Base-by-base conservation (phyloP, 2,329 filamentous ascomycete species). In the Neopestalotiopsis sp. region DNA sequence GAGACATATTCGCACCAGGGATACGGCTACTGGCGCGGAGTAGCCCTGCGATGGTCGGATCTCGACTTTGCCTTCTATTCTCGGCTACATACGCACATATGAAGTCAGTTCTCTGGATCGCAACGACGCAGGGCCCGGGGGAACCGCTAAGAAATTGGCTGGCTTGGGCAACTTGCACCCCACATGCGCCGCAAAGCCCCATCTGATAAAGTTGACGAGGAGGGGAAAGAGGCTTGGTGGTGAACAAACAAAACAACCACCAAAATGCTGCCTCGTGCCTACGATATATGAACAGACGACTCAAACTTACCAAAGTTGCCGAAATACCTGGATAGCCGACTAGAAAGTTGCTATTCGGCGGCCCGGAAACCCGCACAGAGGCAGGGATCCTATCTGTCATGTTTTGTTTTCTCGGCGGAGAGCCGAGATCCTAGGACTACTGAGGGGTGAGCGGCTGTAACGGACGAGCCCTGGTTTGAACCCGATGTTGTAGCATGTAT, bases 251-350 rank as follows among this genome's bases (percentile, higher is more conserved):
- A 45, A 28, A 28, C 24, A 28, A 28, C 24, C 57, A 67, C 71
- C 63, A 60, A 68, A 68, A 59, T 62, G 59, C 32, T 20, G 59
- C 59, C 59, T 62, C n/a, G n/a, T n/a, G 59, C 28, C 59, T 9
- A 28, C 24, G 24, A 28, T 28, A 28, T 28, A 42, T 20, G 12
- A 5, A 62, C 12, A 17, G 6, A 17, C 34, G 32, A 12, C 10
- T 62, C 32, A 6, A 61, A 89, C 94, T 83, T 88, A 98, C 95
- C 89, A 98, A 83, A 49, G 96, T 99, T 77, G 96, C 96, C 68
- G 95, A 98, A 81, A 99, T 98, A 75, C 96, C 96, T 68, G 96
- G 96, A 82, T 98, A 99, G 75, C 96, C 96, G 75, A 98, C 94
- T 73, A 98, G 88, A 80, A 97, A 98, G 83, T 93, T 96, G 83